Conservation (phyloP, 2,329 filamentous ascomycete genomes). For the Spiromastix sp. region DNA sequence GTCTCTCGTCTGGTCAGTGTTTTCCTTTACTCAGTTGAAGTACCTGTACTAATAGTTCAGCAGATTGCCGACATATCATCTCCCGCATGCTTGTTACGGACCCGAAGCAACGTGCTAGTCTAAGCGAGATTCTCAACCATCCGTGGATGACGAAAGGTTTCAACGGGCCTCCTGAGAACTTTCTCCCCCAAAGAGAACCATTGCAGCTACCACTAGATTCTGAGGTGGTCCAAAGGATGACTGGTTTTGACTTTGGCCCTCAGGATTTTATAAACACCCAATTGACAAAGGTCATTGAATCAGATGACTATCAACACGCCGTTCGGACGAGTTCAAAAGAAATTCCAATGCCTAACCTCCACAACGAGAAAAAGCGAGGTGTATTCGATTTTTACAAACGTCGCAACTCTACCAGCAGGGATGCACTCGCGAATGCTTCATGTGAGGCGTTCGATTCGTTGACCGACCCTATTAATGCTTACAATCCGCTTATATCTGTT, state of each 20-base stretch:
- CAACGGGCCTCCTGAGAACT: conserved; percentile 76
- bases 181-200: conserved; percentile 71
- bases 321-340: conserved; percentile 62
- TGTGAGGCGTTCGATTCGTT: conserved; percentile 74
- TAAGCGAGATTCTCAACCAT: conserved; percentile 88
- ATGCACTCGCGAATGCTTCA: conserved; percentile 76
- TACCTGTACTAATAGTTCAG: conserved; percentile 25
- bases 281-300: conserved; percentile 77
- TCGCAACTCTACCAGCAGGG: conserved; percentile 79
- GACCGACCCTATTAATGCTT: conserved; percentile 83
- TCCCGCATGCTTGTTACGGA: conserved; percentile 95
- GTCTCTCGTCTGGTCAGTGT: conserved; percentile 72
- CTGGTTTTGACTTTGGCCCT: conserved; percentile 91
- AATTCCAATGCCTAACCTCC: conserved; percentile 45
- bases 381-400: conserved; percentile 98
- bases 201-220: conserved; percentile 74
- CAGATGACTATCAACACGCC: conserved; percentile 84
- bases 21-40: conserved; percentile 6
- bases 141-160: conserved; percentile 96
- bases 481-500: conserved; percentile 80
- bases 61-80: conserved; percentile 89
- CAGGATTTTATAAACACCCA: conserved; percentile 73
- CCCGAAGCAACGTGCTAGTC: conserved; percentile 71
- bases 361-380: conserved; percentile 70
- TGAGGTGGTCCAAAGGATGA: conserved; percentile 85